These are phyloP conservation scores for Wickerhamiella pararugosa DNA, from an alignment of 1,139 yeast genomes.

Conservation along the genomic window DNA sequence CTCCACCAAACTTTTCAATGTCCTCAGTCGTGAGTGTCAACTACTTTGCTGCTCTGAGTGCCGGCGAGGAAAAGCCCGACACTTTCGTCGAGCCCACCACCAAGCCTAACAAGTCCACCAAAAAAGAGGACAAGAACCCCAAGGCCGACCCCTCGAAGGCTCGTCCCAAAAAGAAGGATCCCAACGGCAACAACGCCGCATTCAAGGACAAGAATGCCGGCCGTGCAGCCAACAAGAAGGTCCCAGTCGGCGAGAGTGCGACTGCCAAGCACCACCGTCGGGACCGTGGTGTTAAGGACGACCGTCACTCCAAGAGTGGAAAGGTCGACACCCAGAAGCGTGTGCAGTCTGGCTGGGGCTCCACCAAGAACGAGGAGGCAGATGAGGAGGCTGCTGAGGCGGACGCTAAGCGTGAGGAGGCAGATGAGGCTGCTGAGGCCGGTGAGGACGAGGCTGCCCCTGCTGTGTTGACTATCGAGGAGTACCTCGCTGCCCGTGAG, in stretches of 20 bases:
- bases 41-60: constrained; percentile 16
- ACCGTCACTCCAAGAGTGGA: constrained; percentile 71
- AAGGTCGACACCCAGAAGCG: constrained; percentile 77
- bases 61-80: constrained; percentile 10
- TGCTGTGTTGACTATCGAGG: constrained; percentile 44
- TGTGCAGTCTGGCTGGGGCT: constrained; percentile 76
- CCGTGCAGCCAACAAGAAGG: constrained; percentile 44
- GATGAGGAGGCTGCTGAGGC: constrained; percentile 51
- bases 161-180: constrained; percentile 31
- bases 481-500: constrained; percentile 52
- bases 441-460: constrained; percentile 19
- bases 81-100: constrained; percentile 32
- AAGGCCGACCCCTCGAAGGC: constrained; percentile 51
- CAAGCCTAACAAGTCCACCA: constrained; percentile 74
- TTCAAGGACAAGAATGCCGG: constrained; percentile 55
- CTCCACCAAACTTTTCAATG: constrained; percentile 6
- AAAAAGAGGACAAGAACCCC: constrained; percentile 73
- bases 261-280: constrained; percentile 36
- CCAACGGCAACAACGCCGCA: constrained; percentile 81
- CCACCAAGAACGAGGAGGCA: constrained; percentile 40
- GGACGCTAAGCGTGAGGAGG: constrained; percentile 40
- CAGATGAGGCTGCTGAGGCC: constrained; percentile 26
- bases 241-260: constrained; percentile 35
- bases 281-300: constrained; percentile 40
- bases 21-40: constrained; percentile 14